phyloP scores from a whole-genome alignment of 768 basidiomycete species.

The Hebeloma cylindrosporum region DNA sequence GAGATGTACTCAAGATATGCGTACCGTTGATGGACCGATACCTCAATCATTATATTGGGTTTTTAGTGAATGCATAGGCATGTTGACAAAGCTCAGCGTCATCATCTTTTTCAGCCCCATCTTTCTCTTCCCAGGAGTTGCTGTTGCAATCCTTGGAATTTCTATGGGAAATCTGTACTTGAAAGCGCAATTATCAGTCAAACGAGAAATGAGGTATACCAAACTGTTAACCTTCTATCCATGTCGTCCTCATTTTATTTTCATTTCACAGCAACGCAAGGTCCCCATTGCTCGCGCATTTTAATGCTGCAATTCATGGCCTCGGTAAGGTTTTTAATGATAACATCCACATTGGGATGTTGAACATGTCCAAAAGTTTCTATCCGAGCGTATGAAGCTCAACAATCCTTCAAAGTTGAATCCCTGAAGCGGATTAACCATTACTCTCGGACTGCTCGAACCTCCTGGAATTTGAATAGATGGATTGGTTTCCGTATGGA shows the following conservation, averaged over 20 bases:
- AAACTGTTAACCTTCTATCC: slow-evolving; percentile 14
- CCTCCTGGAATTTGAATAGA: slow-evolving; percentile 48
- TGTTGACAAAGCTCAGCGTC: slow-evolving; percentile 42
- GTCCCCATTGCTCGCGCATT: slow-evolving; percentile 21
- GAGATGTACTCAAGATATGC: slow-evolving; percentile 28
- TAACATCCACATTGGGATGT: not conserved
- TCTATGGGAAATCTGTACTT: slow-evolving; percentile 42
- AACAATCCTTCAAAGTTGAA: slow-evolving; percentile 45
- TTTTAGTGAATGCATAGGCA: slow-evolving; percentile 27
- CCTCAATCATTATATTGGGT: slow-evolving; percentile 30
- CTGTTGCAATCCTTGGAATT: slow-evolving; percentile 40
- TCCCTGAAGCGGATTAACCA: slow-evolving; percentile 51
- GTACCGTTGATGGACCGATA: slow-evolving; percentile 46
- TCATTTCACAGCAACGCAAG: slow-evolving; percentile 18
- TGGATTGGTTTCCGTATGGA: slow-evolving; percentile 54
- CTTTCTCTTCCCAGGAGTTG: slow-evolving; percentile 12
- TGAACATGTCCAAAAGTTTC: slow-evolving; percentile 33
- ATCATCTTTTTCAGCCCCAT: slow-evolving; percentile 38
- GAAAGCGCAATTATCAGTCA: slow-evolving; percentile 41
- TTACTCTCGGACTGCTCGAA: slow-evolving; percentile 42
- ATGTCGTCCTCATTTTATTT: slow-evolving; percentile 15
- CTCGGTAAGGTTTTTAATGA: slow-evolving; percentile 36
- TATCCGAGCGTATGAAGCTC: slow-evolving; percentile 64
- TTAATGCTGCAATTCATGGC: slow-evolving; percentile 47
- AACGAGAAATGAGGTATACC: slow-evolving; percentile 36